These are phyloP conservation scores for Arthrobotrys conoides DNA, from an alignment of 2,329 filamentous ascomycete genomes.

Conservation along the genomic window DNA sequence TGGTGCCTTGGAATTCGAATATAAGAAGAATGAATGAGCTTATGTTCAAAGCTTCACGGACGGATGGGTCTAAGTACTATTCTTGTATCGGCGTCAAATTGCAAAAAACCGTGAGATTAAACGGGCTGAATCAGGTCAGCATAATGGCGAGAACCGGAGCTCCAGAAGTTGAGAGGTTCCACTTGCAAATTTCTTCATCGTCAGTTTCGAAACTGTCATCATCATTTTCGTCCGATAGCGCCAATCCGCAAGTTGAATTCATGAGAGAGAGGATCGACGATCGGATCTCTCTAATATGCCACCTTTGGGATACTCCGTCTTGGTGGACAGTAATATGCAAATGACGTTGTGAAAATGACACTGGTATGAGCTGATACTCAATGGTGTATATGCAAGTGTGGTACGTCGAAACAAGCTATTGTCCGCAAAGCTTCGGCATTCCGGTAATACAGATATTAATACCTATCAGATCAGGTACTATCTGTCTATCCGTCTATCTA, in stretches of 20 bases:
- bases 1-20: conserved; percentile 17
- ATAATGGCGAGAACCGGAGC: conserved; percentile 12
- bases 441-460: not conserved
- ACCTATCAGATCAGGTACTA: not conserved
- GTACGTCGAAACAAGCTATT: conserved; percentile 26
- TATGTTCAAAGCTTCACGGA: conserved; percentile 32
- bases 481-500: not conserved
- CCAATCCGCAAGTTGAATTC: not conserved
- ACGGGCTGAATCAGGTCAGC: conserved; percentile 5
- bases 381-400: conserved; percentile 29
- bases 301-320: conserved; percentile 14
- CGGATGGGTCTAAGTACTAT: conserved; percentile 32
- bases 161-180: conserved; percentile 29
- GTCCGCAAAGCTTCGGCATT: conserved; percentile 26
- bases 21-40: conserved; percentile 16
- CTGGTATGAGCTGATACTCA: conserved; percentile 24
- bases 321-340: conserved; percentile 8
- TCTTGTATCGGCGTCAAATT: conserved; percentile 26
- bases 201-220: not conserved
- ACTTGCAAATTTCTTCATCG: conserved; percentile 20
- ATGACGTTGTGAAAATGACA: conserved; percentile 16
- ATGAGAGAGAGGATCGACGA: conserved; percentile 6
- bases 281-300: conserved; percentile 2
- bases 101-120: conserved; percentile 18
- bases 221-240: conserved; percentile 16